Evolutionary conservation across 78 protist species (phyloP).

Genomic region (Paratrimastix pyriformis): DNA sequence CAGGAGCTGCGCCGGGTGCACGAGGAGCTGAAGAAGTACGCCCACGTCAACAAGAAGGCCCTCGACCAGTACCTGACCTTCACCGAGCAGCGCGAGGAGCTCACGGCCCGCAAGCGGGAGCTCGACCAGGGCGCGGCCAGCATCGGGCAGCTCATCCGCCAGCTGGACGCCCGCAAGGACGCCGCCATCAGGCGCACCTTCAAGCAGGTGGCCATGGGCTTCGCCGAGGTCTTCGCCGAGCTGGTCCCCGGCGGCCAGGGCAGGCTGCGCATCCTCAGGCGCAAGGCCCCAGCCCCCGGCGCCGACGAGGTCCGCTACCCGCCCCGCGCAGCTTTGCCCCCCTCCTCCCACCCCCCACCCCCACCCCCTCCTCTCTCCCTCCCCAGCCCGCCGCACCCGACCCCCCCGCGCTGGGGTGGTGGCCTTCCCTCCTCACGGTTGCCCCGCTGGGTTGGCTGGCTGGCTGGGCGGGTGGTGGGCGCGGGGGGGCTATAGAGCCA

Average conservation of each 20-base stretch:
- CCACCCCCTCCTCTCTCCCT: too few relatives aligned
- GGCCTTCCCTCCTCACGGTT: too few relatives aligned
- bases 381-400: too few relatives aligned
- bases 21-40: constrained; percentile 45
- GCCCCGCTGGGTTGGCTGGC: too few relatives aligned
- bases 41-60: constrained; percentile 91
- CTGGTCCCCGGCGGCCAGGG: constrained; percentile 77
- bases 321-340: too few relatives aligned
- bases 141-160: constrained; percentile 56
- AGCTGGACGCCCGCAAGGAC: constrained; percentile 78
- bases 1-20: neutral
- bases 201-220: constrained; percentile 54
- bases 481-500: too few relatives aligned
- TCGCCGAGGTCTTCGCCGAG: constrained; percentile 64
- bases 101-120: constrained; percentile 43
- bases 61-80: constrained; percentile 74
- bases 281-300: neutral
- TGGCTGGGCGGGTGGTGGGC: too few relatives aligned
- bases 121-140: constrained; percentile 44
- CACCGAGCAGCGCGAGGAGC: constrained; percentile 36
- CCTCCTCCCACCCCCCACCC: too few relatives aligned
- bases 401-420: too few relatives aligned
- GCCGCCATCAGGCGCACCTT: constrained; percentile 84
- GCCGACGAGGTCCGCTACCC: constrained; percentile 6
- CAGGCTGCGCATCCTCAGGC: neutral